phyloP scores from a whole-genome alignment of 2,329 filamentous ascomycete genomes.

The Phyllosticta capitalensis region DNA sequence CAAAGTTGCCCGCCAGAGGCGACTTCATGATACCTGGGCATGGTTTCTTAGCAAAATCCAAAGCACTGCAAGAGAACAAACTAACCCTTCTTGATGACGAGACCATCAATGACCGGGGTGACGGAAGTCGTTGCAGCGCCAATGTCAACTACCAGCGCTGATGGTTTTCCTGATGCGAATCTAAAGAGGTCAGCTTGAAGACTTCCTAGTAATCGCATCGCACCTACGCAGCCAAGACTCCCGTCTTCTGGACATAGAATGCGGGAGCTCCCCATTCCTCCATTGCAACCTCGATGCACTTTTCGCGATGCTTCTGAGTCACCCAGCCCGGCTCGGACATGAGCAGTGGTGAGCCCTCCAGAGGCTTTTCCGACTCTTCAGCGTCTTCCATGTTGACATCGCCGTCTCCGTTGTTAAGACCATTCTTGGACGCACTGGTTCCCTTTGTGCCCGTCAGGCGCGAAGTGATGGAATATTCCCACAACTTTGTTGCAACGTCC shows the following conservation, averaged over 20 bases:
- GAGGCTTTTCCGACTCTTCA: constrained; percentile 57
- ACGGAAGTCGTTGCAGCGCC: constrained; percentile 83
- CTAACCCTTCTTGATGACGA: constrained; percentile 70
- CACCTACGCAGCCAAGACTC: constrained; percentile 68
- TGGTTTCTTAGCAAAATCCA: background rate
- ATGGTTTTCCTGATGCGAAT: constrained; percentile 87
- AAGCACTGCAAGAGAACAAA: background rate
- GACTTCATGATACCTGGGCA: constrained; percentile 65
- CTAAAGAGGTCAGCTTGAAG: constrained; percentile 20
- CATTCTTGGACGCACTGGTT: constrained; percentile 63
- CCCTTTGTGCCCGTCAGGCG: constrained; percentile 70
- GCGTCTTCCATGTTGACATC: constrained; percentile 53
- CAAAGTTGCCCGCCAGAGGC: constrained; percentile 76
- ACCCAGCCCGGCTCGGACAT: constrained; percentile 97
- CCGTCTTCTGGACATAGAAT: constrained; percentile 84
- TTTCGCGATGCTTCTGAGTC: constrained; percentile 75
- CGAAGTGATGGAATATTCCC: constrained; percentile 87
- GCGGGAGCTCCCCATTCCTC: constrained; percentile 93
- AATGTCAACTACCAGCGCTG: constrained; percentile 84
- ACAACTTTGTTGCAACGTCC: constrained; percentile 81
- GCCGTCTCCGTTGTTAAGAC: constrained; percentile 61
- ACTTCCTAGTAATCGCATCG: background rate
- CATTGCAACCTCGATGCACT: constrained; percentile 92
- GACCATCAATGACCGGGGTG: constrained; percentile 85
- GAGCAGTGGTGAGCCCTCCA: constrained; percentile 82